Conservation (phyloP, 1,139 yeast genomes). For the Lodderomyces margitis region DNA sequence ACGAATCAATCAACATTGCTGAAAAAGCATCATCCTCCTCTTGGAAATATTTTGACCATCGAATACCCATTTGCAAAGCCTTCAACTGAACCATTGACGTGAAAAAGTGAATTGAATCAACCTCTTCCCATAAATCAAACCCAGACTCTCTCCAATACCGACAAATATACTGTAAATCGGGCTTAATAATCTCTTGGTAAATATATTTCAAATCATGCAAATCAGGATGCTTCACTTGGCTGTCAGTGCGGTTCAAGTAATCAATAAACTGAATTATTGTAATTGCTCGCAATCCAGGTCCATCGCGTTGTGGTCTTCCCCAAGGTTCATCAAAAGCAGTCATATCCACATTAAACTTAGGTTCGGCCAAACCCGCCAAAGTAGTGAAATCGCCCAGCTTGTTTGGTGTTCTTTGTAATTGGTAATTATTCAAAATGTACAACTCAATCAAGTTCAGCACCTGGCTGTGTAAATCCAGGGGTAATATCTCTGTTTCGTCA, state of each 20-base stretch:
- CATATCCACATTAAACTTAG: conserved; percentile 73
- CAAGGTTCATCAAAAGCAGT: conserved; percentile 60
- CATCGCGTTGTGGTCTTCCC: conserved; percentile 98
- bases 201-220: conserved; percentile 31
- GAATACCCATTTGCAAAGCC: conserved; percentile 61
- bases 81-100: conserved; percentile 73
- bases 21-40: conserved; percentile 19
- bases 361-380: conserved; percentile 76
- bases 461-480: conserved; percentile 20
- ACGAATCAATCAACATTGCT: conserved; percentile 19
- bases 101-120: conserved; percentile 70
- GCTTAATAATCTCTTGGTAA: conserved; percentile 55
- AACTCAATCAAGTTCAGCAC: conserved; percentile 43
- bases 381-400: conserved; percentile 59
- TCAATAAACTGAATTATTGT: conserved; percentile 58
- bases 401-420: conserved; percentile 65
- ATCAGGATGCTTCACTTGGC: conserved; percentile 14
- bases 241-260: conserved; percentile 19
- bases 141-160: conserved; percentile 60
- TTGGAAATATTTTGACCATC: conserved; percentile 38
- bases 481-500: conserved; percentile 10
- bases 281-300: conserved; percentile 80
- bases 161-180: conserved; percentile 65
- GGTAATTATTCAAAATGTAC: conserved; percentile 57
- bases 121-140: conserved; percentile 95